Evolutionary conservation across 106 monocot species (phyloP).

Genomic region (Phalaenopsis aphrodite): DNA sequence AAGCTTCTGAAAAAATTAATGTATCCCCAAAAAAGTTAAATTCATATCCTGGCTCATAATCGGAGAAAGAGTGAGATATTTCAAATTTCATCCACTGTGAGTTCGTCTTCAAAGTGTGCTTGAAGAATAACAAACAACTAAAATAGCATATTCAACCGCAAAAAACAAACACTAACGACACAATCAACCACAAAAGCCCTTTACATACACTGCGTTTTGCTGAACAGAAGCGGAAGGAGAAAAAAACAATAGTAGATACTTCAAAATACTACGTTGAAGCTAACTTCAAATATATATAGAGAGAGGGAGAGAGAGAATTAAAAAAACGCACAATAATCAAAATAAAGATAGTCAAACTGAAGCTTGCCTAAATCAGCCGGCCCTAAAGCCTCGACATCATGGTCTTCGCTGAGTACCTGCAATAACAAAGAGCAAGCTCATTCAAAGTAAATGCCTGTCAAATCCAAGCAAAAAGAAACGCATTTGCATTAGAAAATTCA

Average conservation of each 20-base stretch:
- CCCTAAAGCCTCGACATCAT: slow-evolving; percentile 6
- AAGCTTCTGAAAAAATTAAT: slow-evolving; percentile 10
- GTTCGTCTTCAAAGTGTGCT: not conserved
- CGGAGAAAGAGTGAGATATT: not conserved
- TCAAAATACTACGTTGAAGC: not conserved
- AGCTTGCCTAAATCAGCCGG: slow-evolving; percentile 27
- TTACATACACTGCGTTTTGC: not conserved
- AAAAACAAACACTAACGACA: not conserved
- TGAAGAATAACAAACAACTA: not conserved
- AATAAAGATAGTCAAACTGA: not conserved
- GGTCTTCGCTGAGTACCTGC: slow-evolving; percentile 14
- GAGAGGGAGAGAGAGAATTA: not conserved
- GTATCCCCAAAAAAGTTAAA: not conserved
- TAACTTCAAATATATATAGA: not conserved
- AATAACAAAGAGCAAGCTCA: slow-evolving; percentile 7
- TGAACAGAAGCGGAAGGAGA: not conserved
- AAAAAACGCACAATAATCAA: not conserved
- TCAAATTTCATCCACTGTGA: not conserved
- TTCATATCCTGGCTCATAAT: not conserved
- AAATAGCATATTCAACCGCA: not conserved
- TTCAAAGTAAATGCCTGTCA: not conserved
- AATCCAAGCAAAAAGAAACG: not conserved
- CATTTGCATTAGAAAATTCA: not conserved
- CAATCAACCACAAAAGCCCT: not conserved
- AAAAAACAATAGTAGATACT: not conserved